Percentiles rank a stretch among this genome's conserved stretches.
Evolutionary conservation across 2,329 filamentous ascomycete species (phyloP).

Genomic region (Fusarium cicatricum): DNA sequence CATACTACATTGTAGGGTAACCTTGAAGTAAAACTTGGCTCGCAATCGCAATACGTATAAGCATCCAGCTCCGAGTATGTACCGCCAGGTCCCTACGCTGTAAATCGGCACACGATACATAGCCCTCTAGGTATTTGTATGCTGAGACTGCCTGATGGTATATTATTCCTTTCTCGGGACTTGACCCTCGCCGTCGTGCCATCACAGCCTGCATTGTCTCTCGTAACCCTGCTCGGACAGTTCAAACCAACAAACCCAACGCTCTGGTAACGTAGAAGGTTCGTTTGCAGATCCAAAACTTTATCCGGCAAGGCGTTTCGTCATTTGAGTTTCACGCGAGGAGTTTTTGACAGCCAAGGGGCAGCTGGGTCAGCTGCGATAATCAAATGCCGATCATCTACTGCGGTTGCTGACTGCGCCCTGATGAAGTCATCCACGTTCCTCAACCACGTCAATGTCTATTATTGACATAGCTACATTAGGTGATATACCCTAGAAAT

Average conservation of each 20-base stretch:
- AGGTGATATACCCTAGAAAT: slow-evolving; percentile 8
- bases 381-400: slow-evolving; percentile 1
- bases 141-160: no score
- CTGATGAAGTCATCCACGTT: neutral
- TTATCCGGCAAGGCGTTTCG: neutral
- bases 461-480: neutral
- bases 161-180: slow-evolving; percentile 12
- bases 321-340: neutral
- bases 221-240: slow-evolving; percentile 7
- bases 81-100: slow-evolving; percentile 20
- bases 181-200: slow-evolving; percentile 3
- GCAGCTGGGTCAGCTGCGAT: slow-evolving; percentile 5
- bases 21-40: no score
- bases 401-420: neutral
- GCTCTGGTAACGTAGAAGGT: neutral
- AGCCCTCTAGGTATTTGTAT: neutral
- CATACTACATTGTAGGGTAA: neutral
- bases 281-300: slow-evolving; percentile 1
- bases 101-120: slow-evolving; percentile 6
- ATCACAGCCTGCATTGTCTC: neutral
- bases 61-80: neutral
- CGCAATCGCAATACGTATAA: slow-evolving; percentile 8
- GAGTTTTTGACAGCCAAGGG: neutral
- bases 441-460: neutral
- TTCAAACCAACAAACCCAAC: neutral